phyloP scores from a whole-genome alignment of 371 early-diverging fungal genomes.

The Lichtheimia ornata region DNA sequence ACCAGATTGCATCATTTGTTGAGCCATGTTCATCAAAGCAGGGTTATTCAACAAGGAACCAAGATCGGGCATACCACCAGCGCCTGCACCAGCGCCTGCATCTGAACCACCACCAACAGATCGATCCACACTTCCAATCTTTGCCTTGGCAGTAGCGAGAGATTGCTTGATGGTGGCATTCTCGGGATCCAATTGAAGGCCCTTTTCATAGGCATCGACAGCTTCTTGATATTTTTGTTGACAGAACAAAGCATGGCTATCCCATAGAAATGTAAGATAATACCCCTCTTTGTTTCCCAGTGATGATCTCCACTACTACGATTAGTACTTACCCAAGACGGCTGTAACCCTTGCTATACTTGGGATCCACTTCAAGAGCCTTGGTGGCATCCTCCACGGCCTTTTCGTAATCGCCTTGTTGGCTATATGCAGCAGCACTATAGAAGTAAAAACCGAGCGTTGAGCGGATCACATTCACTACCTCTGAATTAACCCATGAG shows the following conservation, averaged over 20 bases:
- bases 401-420: conserved; percentile 81
- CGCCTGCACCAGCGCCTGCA: conserved; percentile 48
- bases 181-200: conserved; percentile 86
- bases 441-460: not conserved
- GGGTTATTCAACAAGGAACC: conserved; percentile 85
- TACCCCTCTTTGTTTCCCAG: not conserved
- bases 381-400: conserved; percentile 87
- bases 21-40: conserved; percentile 91
- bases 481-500: not conserved
- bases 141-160: conserved; percentile 61
- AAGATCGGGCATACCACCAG: conserved; percentile 65
- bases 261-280: not conserved
- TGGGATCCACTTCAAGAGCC: conserved; percentile 85
- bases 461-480: not conserved
- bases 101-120: conserved; percentile 35
- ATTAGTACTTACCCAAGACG: conserved; percentile 90
- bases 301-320: not conserved
- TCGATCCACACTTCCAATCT: conserved; percentile 42
- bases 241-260: conserved; percentile 87
- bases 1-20: conserved; percentile 92
- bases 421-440: conserved; percentile 95
- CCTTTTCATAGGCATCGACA: conserved; percentile 88
- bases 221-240: conserved; percentile 83
- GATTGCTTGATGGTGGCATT: conserved; percentile 74
- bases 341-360: conserved; percentile 91